A percentile compares a stretch with the other conserved stretches of the same genome.
Evolutionary conservation across 768 basidiomycete genomes (phyloP).

Genomic region (Trametes elegans): DNA sequence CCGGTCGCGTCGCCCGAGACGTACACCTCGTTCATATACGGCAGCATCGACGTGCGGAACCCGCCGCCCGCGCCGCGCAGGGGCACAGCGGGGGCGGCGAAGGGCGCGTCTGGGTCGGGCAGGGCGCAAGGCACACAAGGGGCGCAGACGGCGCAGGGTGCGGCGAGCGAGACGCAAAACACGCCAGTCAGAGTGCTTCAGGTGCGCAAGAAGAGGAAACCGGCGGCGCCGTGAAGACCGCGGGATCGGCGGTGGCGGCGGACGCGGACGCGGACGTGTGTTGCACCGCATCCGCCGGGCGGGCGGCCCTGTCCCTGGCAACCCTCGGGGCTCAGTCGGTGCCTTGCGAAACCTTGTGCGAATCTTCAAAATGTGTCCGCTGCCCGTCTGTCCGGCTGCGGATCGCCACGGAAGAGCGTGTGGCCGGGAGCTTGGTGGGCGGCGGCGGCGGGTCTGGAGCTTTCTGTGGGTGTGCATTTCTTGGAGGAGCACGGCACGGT

Average conservation of each 20-base stretch:
- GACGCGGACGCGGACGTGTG: not conserved
- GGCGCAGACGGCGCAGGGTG: slow-evolving; percentile 14
- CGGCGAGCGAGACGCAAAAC: slow-evolving; percentile 18
- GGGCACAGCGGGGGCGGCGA: not conserved
- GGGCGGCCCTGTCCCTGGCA: not conserved
- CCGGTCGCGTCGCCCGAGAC: slow-evolving; percentile 60
- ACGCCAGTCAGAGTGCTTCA: slow-evolving; percentile 54
- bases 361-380: too few species aligned
- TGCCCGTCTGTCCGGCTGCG: too few species aligned
- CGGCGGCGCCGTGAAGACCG: slow-evolving; percentile 12
- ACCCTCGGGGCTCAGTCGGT: not conserved
- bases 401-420: too few species aligned
- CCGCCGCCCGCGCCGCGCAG: slow-evolving; percentile 32
- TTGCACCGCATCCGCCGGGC: not conserved
- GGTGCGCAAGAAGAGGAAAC: slow-evolving; percentile 49
- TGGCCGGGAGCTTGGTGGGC: too few species aligned
- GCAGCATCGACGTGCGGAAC: slow-evolving; percentile 53
- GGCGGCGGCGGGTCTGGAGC: too few species aligned
- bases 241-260: not conserved
- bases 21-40: slow-evolving; percentile 60
- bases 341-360: too few species aligned
- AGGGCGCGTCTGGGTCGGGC: slow-evolving; percentile 5
- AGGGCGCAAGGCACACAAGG: slow-evolving; percentile 11
- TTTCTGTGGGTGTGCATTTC: too few species aligned
- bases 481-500: too few species aligned